Evolutionary conservation across 129 eudicot species (phyloP).

Genomic region (Saposhnikovia divaricata): DNA sequence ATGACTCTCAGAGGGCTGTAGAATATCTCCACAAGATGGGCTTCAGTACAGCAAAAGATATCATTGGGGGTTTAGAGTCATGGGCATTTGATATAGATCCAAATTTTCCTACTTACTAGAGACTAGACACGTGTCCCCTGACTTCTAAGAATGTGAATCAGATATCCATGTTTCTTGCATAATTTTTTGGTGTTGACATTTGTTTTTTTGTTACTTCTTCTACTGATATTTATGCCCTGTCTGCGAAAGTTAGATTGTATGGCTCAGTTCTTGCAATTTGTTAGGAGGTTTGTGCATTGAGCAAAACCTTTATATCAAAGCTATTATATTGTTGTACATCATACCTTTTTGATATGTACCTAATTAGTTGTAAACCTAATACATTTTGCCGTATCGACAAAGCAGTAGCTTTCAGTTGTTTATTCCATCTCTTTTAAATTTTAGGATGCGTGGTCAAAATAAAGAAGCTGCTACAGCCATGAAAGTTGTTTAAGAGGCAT

Average conservation of each 20-base stretch:
- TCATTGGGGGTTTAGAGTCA: conserved; percentile 83
- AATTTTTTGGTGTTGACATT: not conserved
- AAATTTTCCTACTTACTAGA: conserved; percentile 70
- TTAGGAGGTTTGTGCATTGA: not conserved
- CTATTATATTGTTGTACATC: not conserved
- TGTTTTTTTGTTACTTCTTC: not conserved
- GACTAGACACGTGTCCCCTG: conserved; percentile 16
- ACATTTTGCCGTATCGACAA: not conserved
- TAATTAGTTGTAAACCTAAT: not conserved
- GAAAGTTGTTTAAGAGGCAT: too few species aligned
- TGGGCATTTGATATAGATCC: conserved; percentile 88
- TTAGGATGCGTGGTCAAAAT: not conserved
- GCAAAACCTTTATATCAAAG: not conserved
- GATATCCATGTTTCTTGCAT: conserved; percentile 4
- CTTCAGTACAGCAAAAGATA: conserved; percentile 69
- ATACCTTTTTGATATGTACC: not conserved
- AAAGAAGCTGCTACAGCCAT: not conserved
- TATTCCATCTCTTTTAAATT: too few species aligned
- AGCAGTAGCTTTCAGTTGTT: not conserved
- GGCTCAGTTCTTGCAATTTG: not conserved
- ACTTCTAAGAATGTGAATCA: not conserved
- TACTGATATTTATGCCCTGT: conserved; percentile 22
- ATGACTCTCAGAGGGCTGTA: conserved; percentile 94
- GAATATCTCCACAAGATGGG: conserved; percentile 62
- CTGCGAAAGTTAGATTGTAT: not conserved